A percentile compares a stretch with the other conserved stretches of the same genome.
Conservation (phyloP, 495 filamentous ascomycete species). For the Chaetomium fimeti region DNA sequence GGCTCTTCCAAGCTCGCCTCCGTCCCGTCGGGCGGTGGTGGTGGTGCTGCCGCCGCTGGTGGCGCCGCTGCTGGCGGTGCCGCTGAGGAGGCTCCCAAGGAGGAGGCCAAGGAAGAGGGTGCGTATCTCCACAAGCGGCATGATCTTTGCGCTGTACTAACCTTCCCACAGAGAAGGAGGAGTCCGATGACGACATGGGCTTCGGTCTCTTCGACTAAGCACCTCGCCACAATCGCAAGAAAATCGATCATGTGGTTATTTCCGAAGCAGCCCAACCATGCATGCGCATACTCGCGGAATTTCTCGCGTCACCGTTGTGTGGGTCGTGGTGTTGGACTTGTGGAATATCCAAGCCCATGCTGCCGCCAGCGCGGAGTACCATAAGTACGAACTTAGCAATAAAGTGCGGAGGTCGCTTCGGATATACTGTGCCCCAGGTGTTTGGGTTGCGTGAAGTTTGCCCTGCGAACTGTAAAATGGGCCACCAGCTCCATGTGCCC, state of each 20-base stretch:
- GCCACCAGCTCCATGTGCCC: background rate
- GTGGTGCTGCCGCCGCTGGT: conserved; percentile 62
- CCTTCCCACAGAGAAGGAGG: conserved; percentile 56
- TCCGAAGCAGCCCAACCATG: conserved; percentile 28
- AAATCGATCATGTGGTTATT: conserved; percentile 24
- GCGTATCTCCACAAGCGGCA: conserved; percentile 25
- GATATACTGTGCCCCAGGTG: conserved; percentile 12
- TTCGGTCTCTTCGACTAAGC: conserved; percentile 99
- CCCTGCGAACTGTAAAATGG: background rate
- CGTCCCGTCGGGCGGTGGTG: conserved; percentile 88
- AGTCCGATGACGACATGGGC: conserved; percentile 99
- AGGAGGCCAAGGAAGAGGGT: conserved; percentile 74
- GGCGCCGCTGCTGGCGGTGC: conserved; percentile 64
- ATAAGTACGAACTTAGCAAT: conserved; percentile 29
- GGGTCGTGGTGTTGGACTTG: conserved; percentile 25
- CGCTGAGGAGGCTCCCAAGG: conserved; percentile 66
- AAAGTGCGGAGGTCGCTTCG: conserved; percentile 29
- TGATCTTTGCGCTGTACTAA: conserved; percentile 29
- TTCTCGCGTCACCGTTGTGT: conserved; percentile 18
- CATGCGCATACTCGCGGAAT: conserved; percentile 22
- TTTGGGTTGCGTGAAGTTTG: background rate
- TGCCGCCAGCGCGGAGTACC: conserved; percentile 15
- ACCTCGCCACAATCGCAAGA: conserved; percentile 17
- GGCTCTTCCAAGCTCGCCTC: conserved; percentile 93
- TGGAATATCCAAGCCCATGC: conserved; percentile 22